Evolutionary conservation across 352 stramenopile species (phyloP).

Genomic region (Globisporangium uncinulatum): DNA sequence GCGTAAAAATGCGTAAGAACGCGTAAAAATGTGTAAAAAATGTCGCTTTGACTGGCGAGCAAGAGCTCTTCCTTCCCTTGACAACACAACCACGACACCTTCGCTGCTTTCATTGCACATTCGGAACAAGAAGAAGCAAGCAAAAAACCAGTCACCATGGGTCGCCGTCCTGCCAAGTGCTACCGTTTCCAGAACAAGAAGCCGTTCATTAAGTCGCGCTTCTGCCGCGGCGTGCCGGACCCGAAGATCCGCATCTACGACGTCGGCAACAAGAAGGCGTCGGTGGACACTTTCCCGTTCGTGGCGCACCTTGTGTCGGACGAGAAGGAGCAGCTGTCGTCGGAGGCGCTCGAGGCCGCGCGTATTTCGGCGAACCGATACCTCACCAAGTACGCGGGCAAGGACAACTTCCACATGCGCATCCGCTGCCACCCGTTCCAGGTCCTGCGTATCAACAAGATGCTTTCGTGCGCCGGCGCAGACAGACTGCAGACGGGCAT

Average conservation of each 20-base stretch:
- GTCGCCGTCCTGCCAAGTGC: slow-evolving; percentile 94
- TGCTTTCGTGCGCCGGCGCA: slow-evolving; percentile 99
- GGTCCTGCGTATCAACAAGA: slow-evolving; percentile 99
- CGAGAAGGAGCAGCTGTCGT: slow-evolving; percentile 94
- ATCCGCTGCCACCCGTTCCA: slow-evolving; percentile 99
- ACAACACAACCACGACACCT: background rate
- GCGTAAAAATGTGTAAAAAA: too few relatives aligned
- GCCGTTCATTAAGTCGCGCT: slow-evolving; percentile 99
- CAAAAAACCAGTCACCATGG: slow-evolving; percentile 19
- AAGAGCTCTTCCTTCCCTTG: background rate
- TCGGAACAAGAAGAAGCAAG: slow-evolving; percentile 8
- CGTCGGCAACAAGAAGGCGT: slow-evolving; percentile 97
- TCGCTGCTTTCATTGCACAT: slow-evolving; percentile 3
- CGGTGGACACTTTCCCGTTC: slow-evolving; percentile 98
- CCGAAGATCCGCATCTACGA: slow-evolving; percentile 99
- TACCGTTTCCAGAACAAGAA: slow-evolving; percentile 99
- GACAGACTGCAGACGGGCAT: slow-evolving; percentile 98
- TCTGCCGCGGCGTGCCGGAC: slow-evolving; percentile 98
- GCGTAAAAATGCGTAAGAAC: too few relatives aligned
- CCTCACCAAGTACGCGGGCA: slow-evolving; percentile 96
- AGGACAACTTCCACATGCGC: slow-evolving; percentile 99
- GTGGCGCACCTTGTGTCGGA: slow-evolving; percentile 96
- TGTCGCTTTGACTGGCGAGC: background rate
- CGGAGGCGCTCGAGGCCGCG: slow-evolving; percentile 96
- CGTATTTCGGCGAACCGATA: slow-evolving; percentile 99